These are phyloP conservation scores for Chrysoporthe puriensis DNA, from an alignment of 2,329 filamentous ascomycete species.

Conservation along the genomic window DNA sequence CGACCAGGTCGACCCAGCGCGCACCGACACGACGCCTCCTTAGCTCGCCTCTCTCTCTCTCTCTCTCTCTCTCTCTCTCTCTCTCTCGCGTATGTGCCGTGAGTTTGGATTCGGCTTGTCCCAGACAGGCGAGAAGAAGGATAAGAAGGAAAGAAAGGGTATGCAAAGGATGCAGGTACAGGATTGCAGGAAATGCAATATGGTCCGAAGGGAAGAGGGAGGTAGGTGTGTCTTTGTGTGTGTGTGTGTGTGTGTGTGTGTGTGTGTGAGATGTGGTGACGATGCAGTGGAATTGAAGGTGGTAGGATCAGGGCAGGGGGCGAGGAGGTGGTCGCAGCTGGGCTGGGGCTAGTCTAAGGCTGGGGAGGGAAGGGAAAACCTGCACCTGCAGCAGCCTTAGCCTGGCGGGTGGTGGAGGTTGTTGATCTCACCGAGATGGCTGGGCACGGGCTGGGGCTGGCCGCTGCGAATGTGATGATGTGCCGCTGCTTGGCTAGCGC, in stretches of 20 bases:
- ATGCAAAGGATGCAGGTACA: conserved; percentile 2
- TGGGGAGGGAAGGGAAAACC: neutral
- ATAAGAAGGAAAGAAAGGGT: neutral
- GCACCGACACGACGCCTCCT: neutral
- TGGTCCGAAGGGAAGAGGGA: neutral
- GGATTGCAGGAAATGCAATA: neutral
- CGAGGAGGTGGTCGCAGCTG: neutral
- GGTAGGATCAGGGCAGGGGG: neutral
- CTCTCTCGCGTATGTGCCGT: no score
- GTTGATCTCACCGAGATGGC: conserved; percentile 4
- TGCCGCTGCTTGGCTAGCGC: conserved; percentile 4
- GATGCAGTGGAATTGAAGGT: neutral
- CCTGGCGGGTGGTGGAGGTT: neutral
- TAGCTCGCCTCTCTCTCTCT: neutral
- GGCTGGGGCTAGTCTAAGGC: neutral
- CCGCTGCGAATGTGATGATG: neutral
- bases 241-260: neutral
- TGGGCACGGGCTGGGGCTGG: conserved; percentile 4
- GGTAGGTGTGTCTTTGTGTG: neutral
- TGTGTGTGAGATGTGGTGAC: neutral
- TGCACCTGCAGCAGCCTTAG: neutral
- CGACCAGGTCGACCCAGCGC: conserved; percentile 1
- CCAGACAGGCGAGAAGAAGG: neutral
- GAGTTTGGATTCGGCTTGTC: neutral
- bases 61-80: no score